Evolutionary conservation across 176 grass and related monocot species (phyloP).

Genomic region (Olyra latifolia): DNA sequence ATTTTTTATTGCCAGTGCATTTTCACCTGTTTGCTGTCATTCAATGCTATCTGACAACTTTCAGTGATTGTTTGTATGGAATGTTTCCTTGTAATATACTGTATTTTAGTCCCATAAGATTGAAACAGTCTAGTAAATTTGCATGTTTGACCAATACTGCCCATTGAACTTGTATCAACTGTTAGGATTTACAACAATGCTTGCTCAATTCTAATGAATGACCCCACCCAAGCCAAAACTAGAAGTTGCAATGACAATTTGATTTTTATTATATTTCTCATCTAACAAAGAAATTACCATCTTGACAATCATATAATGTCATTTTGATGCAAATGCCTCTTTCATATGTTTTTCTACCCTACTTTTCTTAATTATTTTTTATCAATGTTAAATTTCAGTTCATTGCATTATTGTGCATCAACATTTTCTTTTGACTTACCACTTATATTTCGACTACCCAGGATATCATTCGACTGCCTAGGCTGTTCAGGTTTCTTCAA

Average conservation of each 20-base stretch:
- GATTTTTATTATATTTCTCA: background rate
- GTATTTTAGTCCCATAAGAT: background rate
- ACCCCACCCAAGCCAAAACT: background rate
- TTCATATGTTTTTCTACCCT: background rate
- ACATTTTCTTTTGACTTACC: background rate
- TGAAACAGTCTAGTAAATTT: background rate
- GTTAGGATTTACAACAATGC: background rate
- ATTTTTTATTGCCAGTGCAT: background rate
- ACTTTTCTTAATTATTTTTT: background rate
- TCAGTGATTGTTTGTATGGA: background rate
- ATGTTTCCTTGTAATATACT: background rate
- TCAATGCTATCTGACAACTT: background rate
- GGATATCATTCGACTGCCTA: slow-evolving; percentile 94
- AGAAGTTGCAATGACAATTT: background rate
- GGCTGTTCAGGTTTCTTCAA: slow-evolving; percentile 96
- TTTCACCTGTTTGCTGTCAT: slow-evolving; percentile 16
- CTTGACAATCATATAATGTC: background rate
- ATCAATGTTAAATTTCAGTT: background rate
- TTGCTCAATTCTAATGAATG: background rate
- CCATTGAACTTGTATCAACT: background rate
- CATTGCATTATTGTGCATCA: background rate
- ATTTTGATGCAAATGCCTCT: background rate
- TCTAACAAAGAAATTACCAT: background rate
- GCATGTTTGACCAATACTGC: background rate
- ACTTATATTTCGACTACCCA: slow-evolving; percentile 30